Evolutionary conservation across 2,329 filamentous ascomycete species (phyloP).

Genomic region (Pseudocercospora fuligena): DNA sequence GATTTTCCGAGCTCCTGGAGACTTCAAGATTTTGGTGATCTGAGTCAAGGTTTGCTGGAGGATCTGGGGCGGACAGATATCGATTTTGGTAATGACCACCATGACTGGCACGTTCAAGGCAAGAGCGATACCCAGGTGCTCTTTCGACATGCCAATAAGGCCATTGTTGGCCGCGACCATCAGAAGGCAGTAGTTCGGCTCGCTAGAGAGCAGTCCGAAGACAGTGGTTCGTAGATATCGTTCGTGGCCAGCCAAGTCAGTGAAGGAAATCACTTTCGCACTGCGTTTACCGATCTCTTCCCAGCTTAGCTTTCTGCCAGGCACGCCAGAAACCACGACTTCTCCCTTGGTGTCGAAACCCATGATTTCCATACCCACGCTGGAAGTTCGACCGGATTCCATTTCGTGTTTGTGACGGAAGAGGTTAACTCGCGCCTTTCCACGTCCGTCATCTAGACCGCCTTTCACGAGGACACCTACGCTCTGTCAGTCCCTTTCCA

Average conservation of each 20-base stretch:
- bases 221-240: conserved; percentile 94
- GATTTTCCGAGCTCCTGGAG: conserved; percentile 90
- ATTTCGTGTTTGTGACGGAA: conserved; percentile 99
- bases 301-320: conserved; percentile 89
- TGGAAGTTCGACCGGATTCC: conserved; percentile 92
- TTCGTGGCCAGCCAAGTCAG: conserved; percentile 93
- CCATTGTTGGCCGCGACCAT: conserved; percentile 99
- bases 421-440: conserved; percentile 90
- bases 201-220: conserved; percentile 90
- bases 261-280: conserved; percentile 95
- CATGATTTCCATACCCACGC: conserved; percentile 98
- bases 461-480: conserved; percentile 86
- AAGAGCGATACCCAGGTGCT: conserved; percentile 92
- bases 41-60: conserved; percentile 91
- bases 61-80: conserved; percentile 99
- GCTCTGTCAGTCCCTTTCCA: not conserved
- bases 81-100: conserved; percentile 97
- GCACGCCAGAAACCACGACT: conserved; percentile 78
- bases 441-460: conserved; percentile 89
- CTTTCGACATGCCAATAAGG: conserved; percentile 90
- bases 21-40: conserved; percentile 90
- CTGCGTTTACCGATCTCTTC: conserved; percentile 95
- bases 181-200: conserved; percentile 94
- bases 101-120: conserved; percentile 96
- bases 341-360: conserved; percentile 89